Evolutionary conservation across 257 asterid species (phyloP).

Genomic region (Solanum gracilifrons): DNA sequence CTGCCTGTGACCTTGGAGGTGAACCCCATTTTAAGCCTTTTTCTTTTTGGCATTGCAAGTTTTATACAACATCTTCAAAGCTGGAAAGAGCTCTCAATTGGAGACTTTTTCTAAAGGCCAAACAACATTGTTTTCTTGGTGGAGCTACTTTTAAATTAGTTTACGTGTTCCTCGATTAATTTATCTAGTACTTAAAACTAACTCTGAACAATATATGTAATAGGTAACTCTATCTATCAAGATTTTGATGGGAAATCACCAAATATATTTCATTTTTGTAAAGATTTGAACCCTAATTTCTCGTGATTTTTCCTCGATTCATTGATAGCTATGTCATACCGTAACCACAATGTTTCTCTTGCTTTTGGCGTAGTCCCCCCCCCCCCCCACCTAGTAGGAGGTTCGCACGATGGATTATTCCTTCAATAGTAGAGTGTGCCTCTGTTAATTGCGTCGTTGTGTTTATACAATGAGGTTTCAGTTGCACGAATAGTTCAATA

Average conservation of each 20-base stretch:
- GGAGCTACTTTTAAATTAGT: not conserved
- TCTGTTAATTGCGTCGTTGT: not conserved
- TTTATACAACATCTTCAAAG: not conserved
- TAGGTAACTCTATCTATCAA: not conserved
- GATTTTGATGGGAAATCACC: not conserved
- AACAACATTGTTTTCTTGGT: not conserved
- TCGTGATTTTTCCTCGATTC: not conserved
- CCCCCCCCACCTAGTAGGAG: not conserved
- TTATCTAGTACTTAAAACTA: not conserved
- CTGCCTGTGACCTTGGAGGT: not conserved
- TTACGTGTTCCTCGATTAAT: not conserved
- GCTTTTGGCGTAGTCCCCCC: not conserved
- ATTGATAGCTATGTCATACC: too few species aligned
- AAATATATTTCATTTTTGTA: not conserved
- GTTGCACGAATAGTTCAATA: not conserved
- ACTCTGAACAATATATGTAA: not conserved
- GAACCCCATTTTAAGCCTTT: not conserved
- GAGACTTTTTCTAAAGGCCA: not conserved
- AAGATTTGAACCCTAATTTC: not conserved
- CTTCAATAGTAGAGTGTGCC: not conserved
- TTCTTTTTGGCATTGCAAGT: not conserved
- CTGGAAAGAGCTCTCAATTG: not conserved
- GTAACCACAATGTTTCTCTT: not conserved
- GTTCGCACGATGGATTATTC: not conserved
- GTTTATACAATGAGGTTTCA: not conserved